Percentiles rank a stretch among this genome's conserved stretches.
Evolutionary conservation across 2,329 filamentous ascomycete genomes (phyloP).

Genomic region (Tolypocladium tundrense): DNA sequence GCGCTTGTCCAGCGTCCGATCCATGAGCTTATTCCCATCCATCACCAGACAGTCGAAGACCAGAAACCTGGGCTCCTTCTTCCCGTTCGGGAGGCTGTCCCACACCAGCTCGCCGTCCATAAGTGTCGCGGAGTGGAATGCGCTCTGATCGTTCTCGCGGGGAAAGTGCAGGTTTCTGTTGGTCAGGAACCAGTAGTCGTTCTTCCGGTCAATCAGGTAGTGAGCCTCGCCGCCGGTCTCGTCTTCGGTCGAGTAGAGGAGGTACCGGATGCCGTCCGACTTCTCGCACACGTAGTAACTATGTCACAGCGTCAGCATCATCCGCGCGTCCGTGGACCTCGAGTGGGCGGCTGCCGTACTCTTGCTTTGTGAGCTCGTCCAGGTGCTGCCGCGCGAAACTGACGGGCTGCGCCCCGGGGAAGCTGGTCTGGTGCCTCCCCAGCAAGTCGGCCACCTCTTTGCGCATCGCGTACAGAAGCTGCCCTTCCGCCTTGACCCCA

Average conservation of each 20-base stretch:
- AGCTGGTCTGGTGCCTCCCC: constrained; percentile 54
- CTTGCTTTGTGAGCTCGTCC: constrained; percentile 66
- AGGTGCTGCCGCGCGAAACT: constrained; percentile 79
- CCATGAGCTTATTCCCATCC: constrained; percentile 65
- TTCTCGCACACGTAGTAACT: constrained; percentile 98
- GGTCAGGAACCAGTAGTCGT: constrained; percentile 85
- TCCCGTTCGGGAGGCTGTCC: constrained; percentile 61
- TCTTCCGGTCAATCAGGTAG: constrained; percentile 95
- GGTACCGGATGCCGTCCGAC: constrained; percentile 88
- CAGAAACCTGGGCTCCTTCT: constrained; percentile 65
- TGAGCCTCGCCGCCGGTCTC: constrained; percentile 55
- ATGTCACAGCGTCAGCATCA: not conserved
- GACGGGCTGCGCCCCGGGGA: constrained; percentile 90
- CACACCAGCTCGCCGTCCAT: constrained; percentile 90
- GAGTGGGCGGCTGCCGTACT: constrained; percentile 37
- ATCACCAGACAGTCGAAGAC: constrained; percentile 90
- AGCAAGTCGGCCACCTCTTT: constrained; percentile 67
- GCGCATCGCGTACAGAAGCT: constrained; percentile 52
- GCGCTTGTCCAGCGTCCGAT: constrained; percentile 76
- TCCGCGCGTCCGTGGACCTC: not conserved
- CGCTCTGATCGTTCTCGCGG: constrained; percentile 48
- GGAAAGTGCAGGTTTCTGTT: constrained; percentile 70
- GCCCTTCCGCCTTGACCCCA: constrained; percentile 54
- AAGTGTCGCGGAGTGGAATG: constrained; percentile 71
- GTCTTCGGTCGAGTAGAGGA: constrained; percentile 77